Evolutionary conservation across 2,329 filamentous ascomycete genomes (phyloP).

Genomic region (Xylariaceae sp.): DNA sequence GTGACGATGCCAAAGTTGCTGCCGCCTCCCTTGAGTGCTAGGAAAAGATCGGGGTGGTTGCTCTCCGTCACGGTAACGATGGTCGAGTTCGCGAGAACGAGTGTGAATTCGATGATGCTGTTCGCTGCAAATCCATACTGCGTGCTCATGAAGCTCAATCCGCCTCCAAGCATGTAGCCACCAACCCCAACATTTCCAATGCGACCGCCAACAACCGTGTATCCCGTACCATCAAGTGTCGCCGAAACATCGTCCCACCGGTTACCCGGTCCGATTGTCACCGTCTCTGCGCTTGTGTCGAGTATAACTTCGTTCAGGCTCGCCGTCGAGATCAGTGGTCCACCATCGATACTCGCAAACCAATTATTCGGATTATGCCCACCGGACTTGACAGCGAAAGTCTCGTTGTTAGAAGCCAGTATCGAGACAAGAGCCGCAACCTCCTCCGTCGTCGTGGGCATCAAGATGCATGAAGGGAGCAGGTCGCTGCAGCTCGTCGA

Average conservation of each 20-base stretch:
- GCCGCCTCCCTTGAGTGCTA: constrained; percentile 52
- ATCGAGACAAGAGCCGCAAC: constrained; percentile 50
- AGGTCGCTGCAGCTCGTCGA: constrained; percentile 40
- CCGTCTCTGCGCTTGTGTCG: constrained; percentile 34
- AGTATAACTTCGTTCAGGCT: constrained; percentile 39
- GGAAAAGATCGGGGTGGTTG: constrained; percentile 46
- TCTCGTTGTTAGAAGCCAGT: constrained; percentile 42
- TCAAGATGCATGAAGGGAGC: constrained; percentile 44
- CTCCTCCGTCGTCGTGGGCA: constrained; percentile 45
- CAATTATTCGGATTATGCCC: constrained; percentile 55
- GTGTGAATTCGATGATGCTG: constrained; percentile 44
- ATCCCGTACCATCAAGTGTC: constrained; percentile 39
- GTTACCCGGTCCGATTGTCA: constrained; percentile 43
- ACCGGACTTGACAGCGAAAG: constrained; percentile 54
- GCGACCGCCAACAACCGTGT: constrained; percentile 41
- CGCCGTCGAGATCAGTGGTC: constrained; percentile 46
- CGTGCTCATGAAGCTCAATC: constrained; percentile 47
- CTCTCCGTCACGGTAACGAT: constrained; percentile 42
- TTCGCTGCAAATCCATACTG: constrained; percentile 50
- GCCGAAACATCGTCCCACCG: constrained; percentile 39
- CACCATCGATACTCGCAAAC: constrained; percentile 46
- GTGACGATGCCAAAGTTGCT: constrained; percentile 54
- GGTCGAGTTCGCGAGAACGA: constrained; percentile 49
- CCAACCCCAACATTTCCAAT: constrained; percentile 46
- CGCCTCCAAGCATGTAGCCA: constrained; percentile 48